Evolutionary conservation across 2,329 filamentous ascomycete genomes (phyloP), one percentile per base, ranked within the genome.

Genomic region (Colletotrichum siamense): DNA sequence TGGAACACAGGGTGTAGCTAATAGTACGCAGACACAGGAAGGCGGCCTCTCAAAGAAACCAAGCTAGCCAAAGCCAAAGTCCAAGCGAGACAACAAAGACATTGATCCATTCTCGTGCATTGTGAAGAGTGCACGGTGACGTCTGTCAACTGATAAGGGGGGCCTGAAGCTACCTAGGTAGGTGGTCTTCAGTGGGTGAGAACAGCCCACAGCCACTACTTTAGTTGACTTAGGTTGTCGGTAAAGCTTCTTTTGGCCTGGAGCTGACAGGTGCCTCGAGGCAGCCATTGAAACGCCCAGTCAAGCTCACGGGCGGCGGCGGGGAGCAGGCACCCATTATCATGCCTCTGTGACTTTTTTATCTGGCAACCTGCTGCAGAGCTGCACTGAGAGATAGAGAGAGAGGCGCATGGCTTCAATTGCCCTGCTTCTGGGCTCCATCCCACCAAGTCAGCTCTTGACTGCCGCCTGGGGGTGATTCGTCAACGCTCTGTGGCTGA

Each of bases 401-500:
- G 6, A 39, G 36, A 52, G 44, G n/a, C 10, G 3, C n/a, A 52
- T 52, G 39, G 15, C 55, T 4, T 28, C 34, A 63, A 68, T 69
- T 8, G 44, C 24, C 52, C 36, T 64, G 55, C 44, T 52, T 34
- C 2, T 24, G 24, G 30, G 32, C 16, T 39, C 63, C 22, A 70
- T 76, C 55, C 32, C 61, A 12, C 30, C 32, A 36, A 52, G 5
- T 66, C 44, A 52, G 44, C 44, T 36, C 6, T 71, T 64, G 52
- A 75, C 57, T 76, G 70, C 52, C 30, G 55, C 74, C 71, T 67
- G 36, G 75, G 71, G 61, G 57, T 72, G 49, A 78, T 78, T 78
- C 77, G 77, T 78, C 77, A 78, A 78, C 77, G 49, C 57, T 30
- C 63, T 62, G 76, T 68, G 73, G 73, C 76, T 76, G 73, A 77